phyloP scores from a whole-genome alignment of 768 basidiomycete genomes.

The Tulasnella calospora region DNA sequence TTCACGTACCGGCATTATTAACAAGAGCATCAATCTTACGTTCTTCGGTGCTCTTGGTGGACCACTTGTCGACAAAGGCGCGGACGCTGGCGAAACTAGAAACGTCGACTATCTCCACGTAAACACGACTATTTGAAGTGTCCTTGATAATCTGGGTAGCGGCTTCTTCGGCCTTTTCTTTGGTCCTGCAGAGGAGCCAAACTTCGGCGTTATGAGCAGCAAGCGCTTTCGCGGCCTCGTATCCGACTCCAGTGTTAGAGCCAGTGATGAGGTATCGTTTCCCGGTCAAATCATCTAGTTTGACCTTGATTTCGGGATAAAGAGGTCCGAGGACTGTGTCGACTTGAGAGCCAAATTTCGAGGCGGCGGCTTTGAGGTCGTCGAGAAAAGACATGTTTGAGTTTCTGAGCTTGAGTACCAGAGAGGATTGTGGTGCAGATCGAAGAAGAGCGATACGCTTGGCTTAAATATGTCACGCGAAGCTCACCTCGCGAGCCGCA shows the following conservation, averaged over 20 bases:
- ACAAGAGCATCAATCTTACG: slow-evolving; percentile 14
- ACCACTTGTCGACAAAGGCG: slow-evolving; percentile 14
- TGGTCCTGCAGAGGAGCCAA: slow-evolving; percentile 15
- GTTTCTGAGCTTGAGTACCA: neutral
- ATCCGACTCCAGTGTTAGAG: slow-evolving; percentile 14
- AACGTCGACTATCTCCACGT: slow-evolving; percentile 20
- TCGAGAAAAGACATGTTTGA: slow-evolving; percentile 4
- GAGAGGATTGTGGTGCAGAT: neutral
- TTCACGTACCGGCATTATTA: slow-evolving; percentile 20
- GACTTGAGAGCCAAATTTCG: neutral
- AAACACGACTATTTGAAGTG: neutral
- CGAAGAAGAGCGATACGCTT: neutral
- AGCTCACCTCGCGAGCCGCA: neutral
- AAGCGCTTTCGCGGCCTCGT: neutral
- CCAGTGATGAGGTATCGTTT: slow-evolving; percentile 22
- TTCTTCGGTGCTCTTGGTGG: neutral
- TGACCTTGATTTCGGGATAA: neutral
- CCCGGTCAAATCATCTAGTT: neutral
- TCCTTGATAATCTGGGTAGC: neutral
- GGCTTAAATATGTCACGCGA: neutral
- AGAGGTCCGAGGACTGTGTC: neutral
- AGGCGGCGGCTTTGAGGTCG: neutral
- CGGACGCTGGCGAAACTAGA: slow-evolving; percentile 18
- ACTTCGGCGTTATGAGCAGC: slow-evolving; percentile 19
- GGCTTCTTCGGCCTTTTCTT: neutral